Percentiles rank a stretch among this genome's conserved stretches.
Evolutionary conservation across 768 basidiomycete genomes (phyloP).

Genomic region (Boletus subparvulus): DNA sequence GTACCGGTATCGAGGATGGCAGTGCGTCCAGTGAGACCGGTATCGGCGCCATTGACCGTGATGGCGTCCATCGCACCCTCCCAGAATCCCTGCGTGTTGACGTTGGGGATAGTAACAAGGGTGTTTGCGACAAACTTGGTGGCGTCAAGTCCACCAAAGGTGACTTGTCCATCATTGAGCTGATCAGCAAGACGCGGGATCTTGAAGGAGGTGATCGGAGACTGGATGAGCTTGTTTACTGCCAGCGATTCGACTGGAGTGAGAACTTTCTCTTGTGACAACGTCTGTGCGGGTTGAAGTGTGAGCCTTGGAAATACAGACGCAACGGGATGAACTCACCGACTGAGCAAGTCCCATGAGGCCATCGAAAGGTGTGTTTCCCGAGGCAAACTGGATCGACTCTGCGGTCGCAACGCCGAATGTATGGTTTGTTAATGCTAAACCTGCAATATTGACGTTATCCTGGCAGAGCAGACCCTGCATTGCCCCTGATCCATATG

Average conservation of each 20-base stretch:
- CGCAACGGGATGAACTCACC: conserved; percentile 38
- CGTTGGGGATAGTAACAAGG: conserved; percentile 59
- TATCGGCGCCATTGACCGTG: conserved; percentile 54
- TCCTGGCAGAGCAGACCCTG: conserved; percentile 63
- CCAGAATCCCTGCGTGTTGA: conserved; percentile 77
- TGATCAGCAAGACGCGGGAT: conserved; percentile 71
- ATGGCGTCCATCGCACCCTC: conserved; percentile 62
- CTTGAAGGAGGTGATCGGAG: conserved; percentile 76
- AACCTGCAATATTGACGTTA: conserved; percentile 60
- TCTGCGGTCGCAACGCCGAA: conserved; percentile 69
- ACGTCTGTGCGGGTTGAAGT: conserved; percentile 33
- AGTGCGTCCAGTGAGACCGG: conserved; percentile 58
- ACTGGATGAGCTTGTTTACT: conserved; percentile 50
- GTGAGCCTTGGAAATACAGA: not conserved
- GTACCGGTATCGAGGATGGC: conserved; percentile 62
- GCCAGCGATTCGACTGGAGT: conserved; percentile 77
- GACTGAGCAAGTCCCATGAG: conserved; percentile 78
- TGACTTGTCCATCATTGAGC: conserved; percentile 70
- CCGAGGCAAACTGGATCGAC: conserved; percentile 56
- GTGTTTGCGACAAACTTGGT: conserved; percentile 65
- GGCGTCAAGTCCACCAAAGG: conserved; percentile 74
- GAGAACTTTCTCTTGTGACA: conserved; percentile 61
- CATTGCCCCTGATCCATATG: conserved; percentile 72
- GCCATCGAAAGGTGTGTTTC: conserved; percentile 60
- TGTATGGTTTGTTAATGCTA: conserved; percentile 53